Percentiles rank a stretch among this genome's conserved stretches.
These are phyloP conservation scores for Xenoacremonium recifei DNA, from an alignment of 2,329 filamentous ascomycete species.

Conservation along the genomic window DNA sequence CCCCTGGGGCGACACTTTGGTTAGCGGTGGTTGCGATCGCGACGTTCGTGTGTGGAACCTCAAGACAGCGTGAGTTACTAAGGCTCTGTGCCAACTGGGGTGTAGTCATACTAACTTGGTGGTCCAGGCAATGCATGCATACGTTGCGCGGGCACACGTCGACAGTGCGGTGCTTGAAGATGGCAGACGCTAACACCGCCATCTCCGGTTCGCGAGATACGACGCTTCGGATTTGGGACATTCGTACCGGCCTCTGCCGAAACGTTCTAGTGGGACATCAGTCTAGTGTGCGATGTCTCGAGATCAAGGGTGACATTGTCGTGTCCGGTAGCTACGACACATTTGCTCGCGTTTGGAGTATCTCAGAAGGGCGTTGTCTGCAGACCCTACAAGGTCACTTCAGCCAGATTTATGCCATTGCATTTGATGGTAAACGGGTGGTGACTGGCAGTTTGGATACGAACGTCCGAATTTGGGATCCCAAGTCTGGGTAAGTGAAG, in stretches of 20 bases:
- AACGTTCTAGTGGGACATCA: slow-evolving; percentile 94
- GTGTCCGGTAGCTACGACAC: slow-evolving; percentile 99
- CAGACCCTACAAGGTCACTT: slow-evolving; percentile 92
- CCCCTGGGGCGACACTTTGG: slow-evolving; percentile 91
- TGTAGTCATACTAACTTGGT: slow-evolving; percentile 15
- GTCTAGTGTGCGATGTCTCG: slow-evolving; percentile 90
- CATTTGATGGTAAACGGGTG: slow-evolving; percentile 90
- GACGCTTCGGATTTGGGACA: slow-evolving; percentile 92
- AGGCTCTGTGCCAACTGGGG: not conserved
- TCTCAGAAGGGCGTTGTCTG: slow-evolving; percentile 89
- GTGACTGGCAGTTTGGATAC: slow-evolving; percentile 96
- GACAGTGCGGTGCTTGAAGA: slow-evolving; percentile 94
- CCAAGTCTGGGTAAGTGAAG: slow-evolving; percentile 68
- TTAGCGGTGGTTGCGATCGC: slow-evolving; percentile 93
- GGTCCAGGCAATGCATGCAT: slow-evolving; percentile 58
- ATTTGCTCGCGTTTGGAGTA: slow-evolving; percentile 95
- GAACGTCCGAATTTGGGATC: slow-evolving; percentile 96
- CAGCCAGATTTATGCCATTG: slow-evolving; percentile 98
- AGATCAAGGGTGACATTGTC: slow-evolving; percentile 93
- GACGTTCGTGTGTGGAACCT: slow-evolving; percentile 98
- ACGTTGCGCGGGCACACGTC: slow-evolving; percentile 93
- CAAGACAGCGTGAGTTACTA: slow-evolving; percentile 71
- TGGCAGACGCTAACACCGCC: slow-evolving; percentile 90
- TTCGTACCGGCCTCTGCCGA: slow-evolving; percentile 80
- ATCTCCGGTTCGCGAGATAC: slow-evolving; percentile 97